Percentiles rank a stretch among this genome's conserved stretches.
These are phyloP conservation scores for Populus euphratica DNA, from an alignment of 345 rosid species.

Conservation along the genomic window DNA sequence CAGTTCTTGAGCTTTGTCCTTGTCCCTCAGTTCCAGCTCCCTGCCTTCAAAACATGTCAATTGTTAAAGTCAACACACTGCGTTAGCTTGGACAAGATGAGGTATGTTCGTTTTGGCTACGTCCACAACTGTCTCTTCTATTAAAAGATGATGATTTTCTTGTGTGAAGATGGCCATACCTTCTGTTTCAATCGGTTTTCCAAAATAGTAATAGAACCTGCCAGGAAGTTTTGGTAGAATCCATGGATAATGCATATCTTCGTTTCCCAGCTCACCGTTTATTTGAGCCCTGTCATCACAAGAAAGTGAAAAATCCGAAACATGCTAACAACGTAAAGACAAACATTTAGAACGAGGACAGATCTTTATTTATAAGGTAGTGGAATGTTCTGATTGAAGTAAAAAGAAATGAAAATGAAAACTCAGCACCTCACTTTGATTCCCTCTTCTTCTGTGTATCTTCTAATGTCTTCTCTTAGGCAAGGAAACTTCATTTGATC, in stretches of 20 bases:
- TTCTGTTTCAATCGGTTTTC: constrained; percentile 36
- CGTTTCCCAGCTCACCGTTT: constrained; percentile 21
- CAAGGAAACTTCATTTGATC: constrained; percentile 32
- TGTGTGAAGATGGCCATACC: constrained; percentile 7
- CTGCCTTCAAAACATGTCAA: neutral
- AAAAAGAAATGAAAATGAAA: neutral
- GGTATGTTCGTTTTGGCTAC: too few species aligned
- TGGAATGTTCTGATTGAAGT: neutral
- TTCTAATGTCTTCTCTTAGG: constrained; percentile 12
- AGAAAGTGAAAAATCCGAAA: neutral
- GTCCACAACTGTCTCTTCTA: neutral
- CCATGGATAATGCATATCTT: constrained; percentile 20
- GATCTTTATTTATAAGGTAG: too few species aligned
- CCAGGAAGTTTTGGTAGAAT: constrained; percentile 32
- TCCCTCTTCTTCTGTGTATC: neutral
- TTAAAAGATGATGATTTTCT: neutral
- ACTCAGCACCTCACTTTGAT: constrained; percentile 15
- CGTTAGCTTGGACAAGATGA: neutral
- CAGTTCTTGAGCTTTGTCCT: constrained; percentile 17
- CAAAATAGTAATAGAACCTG: constrained; percentile 28
- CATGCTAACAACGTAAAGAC: neutral
- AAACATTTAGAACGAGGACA: neutral
- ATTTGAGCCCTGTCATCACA: constrained; percentile 17
- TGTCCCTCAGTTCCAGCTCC: constrained; percentile 16
- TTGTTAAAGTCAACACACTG: neutral